phyloP scores from a whole-genome alignment of 2,329 filamentous ascomycete species.

The Trichoderma gracile region DNA sequence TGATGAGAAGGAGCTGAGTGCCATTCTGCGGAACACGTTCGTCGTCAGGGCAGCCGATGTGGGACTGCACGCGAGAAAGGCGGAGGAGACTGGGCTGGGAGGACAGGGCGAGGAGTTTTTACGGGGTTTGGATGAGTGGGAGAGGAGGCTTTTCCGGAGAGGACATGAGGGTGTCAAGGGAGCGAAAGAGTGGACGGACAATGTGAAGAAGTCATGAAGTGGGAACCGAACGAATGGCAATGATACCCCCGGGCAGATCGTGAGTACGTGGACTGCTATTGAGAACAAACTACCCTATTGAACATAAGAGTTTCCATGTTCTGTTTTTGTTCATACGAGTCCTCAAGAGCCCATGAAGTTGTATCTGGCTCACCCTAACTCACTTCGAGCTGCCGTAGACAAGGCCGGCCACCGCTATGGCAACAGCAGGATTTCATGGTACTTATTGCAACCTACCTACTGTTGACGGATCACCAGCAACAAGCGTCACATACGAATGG shows the following conservation, averaged over 20 bases:
- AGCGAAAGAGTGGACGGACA: slow-evolving; percentile 69
- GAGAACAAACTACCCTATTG: not conserved
- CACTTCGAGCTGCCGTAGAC: too few species aligned
- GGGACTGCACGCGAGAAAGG: slow-evolving; percentile 85
- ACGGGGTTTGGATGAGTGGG: slow-evolving; percentile 84
- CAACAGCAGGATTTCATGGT: too few species aligned
- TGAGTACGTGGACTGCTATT: not conserved
- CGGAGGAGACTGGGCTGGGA: slow-evolving; percentile 59
- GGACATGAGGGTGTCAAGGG: slow-evolving; percentile 73
- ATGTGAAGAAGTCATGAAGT: slow-evolving; percentile 44
- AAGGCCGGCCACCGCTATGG: too few species aligned
- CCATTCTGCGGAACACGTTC: slow-evolving; percentile 76
- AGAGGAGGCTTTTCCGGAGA: slow-evolving; percentile 72
- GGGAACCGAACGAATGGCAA: not conserved
- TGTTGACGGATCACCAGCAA: too few species aligned
- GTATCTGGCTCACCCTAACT: too few species aligned
- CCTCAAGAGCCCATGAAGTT: too few species aligned
- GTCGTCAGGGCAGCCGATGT: slow-evolving; percentile 79
- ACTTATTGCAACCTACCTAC: too few species aligned
- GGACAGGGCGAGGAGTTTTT: slow-evolving; percentile 75
- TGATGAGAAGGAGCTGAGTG: slow-evolving; percentile 75
- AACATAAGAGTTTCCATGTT: too few species aligned
- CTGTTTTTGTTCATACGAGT: too few species aligned
- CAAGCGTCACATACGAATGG: too few species aligned
- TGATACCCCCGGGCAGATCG: slow-evolving; percentile 17